Base-by-base conservation (phyloP, 805 yeast genomes). In the Candida glaebosa region DNA sequence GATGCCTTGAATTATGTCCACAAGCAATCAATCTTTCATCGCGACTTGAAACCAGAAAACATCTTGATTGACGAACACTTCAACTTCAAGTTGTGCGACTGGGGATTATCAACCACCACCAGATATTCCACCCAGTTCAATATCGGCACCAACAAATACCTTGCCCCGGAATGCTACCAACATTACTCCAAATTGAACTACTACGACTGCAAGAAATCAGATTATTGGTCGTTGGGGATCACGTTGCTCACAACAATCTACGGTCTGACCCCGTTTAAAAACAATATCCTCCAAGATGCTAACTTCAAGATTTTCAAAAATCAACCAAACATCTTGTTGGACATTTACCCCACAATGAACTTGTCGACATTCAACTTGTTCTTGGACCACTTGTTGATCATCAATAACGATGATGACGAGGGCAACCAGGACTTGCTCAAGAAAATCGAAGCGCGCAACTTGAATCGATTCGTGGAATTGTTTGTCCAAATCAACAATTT, bases 1-100 rank as follows among this genome's bases (percentile, higher is more conserved):
- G 61, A 64, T 30, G 86, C 83, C 6, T 60, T 84, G 19, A 50
- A 60, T 10, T 78, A 65, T 50, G 69, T 83, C 3, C 91, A 84
- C 53, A 58, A 73, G 3, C 60, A 64, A 32, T 82, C 83, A 0
- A 69, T 83, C 10, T 82, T 76, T 48, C 90, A 83, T 57, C 67
- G 90, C 37, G 90, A 83, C 54, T 73, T 83, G 43, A 83, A 83
- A 58, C 90, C 90, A 1, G 90, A 83, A 60, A 83, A 83, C 52
- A 72, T 83, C 20, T 61, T 83, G 24, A 61, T 83, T 39, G 74
- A 73, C 48, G 58, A 59, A 3, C 60, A 68, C 39, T 81, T 82
- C 35, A 57, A 73, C 20, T 67, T 82, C 38, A 83, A 83, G 57
- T 61, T 83, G 37, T 81, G 87, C 42, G 89, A 83, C 57, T 83